Percentiles rank a stretch among this genome's conserved stretches.
These are phyloP conservation scores for Alternaria solani DNA, from an alignment of 2,329 filamentous ascomycete species.

Conservation along the genomic window DNA sequence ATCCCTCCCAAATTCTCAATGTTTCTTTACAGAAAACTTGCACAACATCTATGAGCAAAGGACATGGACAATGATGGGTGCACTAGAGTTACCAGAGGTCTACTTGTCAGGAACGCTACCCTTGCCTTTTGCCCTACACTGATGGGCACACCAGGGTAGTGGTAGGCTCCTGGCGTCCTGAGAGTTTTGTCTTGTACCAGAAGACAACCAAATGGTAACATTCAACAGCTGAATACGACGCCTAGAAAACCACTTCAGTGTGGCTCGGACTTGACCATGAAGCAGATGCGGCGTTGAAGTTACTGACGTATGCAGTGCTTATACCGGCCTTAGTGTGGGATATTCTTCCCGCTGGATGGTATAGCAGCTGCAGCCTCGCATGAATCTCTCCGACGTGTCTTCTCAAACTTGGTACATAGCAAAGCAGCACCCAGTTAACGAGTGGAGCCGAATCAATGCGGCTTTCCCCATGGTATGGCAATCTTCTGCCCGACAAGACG, in stretches of 20 bases:
- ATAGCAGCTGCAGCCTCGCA: background rate
- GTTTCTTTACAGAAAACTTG: background rate
- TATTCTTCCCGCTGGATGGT: background rate
- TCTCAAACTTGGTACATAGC: background rate
- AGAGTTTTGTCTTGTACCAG: fast-evolving
- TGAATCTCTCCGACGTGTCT: background rate
- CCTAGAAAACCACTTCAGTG: background rate
- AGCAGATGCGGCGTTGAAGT: background rate
- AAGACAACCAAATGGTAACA: background rate
- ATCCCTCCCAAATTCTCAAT: background rate
- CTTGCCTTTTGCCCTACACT: background rate
- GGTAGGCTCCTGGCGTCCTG: background rate
- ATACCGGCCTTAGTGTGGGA: background rate
- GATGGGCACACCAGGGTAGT: background rate
- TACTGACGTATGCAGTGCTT: background rate
- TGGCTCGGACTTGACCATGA: background rate
- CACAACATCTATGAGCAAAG: background rate
- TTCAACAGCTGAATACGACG: background rate
- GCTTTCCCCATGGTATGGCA: background rate
- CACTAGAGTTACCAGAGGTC: background rate
- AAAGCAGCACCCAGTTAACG: background rate
- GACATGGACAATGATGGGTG: background rate
- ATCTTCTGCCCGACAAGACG: constrained; percentile 3
- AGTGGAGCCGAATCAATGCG: constrained; percentile 1
- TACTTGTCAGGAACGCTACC: background rate